Conservation (phyloP, 1,284 basidiomycete species). For the Hypsizygus ulmarius region DNA sequence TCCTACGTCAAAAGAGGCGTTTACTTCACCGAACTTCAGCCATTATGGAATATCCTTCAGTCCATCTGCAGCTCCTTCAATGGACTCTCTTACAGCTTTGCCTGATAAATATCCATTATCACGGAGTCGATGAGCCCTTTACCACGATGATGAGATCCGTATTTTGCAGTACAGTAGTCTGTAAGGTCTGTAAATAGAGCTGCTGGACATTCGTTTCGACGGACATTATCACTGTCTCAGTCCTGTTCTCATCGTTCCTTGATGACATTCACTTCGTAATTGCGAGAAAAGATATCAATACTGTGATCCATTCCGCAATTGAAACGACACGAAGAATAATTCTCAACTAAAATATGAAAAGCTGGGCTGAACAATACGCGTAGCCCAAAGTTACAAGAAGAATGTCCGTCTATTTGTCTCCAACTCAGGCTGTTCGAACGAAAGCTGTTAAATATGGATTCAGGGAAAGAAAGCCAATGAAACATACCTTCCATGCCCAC, state of each 20-base stretch:
- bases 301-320: too few species aligned
- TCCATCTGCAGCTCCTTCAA: conserved; percentile 16
- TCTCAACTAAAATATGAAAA: background rate
- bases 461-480: background rate
- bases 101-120: conserved; percentile 11
- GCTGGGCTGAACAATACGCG: background rate
- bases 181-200: too few species aligned
- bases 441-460: conserved; percentile 13
- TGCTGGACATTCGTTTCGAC: too few species aligned
- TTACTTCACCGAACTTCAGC: conserved; percentile 28
- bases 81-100: conserved; percentile 20
- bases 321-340: background rate
- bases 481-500: conserved; percentile 79
- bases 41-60: conserved; percentile 28
- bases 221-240: too few species aligned
- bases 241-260: too few species aligned
- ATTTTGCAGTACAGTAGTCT: too few species aligned
- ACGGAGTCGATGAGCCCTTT: background rate
- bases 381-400: conserved; percentile 53
- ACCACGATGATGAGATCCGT: background rate
- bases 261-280: too few species aligned
- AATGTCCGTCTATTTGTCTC: conserved; percentile 79
- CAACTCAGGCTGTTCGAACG: conserved; percentile 58
- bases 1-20: conserved; percentile 29
- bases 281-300: too few species aligned